phyloP scores from a whole-genome alignment of 2,329 filamentous ascomycete genomes.

The Aureobasidium sp. region DNA sequence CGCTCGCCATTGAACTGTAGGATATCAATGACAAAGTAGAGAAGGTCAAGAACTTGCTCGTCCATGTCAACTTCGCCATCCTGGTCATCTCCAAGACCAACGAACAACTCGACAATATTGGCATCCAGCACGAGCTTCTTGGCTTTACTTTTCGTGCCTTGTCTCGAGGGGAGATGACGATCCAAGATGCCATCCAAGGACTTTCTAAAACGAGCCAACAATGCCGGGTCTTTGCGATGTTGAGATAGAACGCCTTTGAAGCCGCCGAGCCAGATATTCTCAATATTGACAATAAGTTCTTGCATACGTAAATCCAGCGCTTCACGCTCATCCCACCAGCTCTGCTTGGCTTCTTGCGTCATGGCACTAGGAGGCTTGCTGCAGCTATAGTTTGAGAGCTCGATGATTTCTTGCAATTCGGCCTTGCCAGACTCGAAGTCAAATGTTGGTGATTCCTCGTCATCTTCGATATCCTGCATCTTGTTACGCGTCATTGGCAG shows the following conservation, averaged over 20 bases:
- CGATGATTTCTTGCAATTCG: constrained; percentile 78
- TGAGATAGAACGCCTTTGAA: constrained; percentile 93
- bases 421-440: constrained; percentile 71
- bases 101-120: constrained; percentile 76
- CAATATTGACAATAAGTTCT: constrained; percentile 74
- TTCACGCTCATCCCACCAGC: constrained; percentile 87
- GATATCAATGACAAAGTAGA: constrained; percentile 95
- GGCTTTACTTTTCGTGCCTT: constrained; percentile 47
- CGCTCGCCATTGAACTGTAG: constrained; percentile 93
- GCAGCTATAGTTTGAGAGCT: constrained; percentile 73
- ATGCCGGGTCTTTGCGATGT: constrained; percentile 53
- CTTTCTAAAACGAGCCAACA: constrained; percentile 68
- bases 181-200: constrained; percentile 73
- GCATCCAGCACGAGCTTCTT: constrained; percentile 50
- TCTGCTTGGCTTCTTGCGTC: constrained; percentile 65
- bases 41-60: constrained; percentile 80
- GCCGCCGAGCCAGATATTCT: constrained; percentile 89
- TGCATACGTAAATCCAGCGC: constrained; percentile 69
- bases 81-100: constrained; percentile 70
- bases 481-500: constrained; percentile 78
- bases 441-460: constrained; percentile 58
- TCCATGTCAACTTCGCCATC: constrained; percentile 68
- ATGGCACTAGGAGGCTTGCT: constrained; percentile 66
- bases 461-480: constrained; percentile 63
- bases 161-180: constrained; percentile 77